Evolutionary conservation across 2,329 filamentous ascomycete genomes (phyloP), one percentile per base, ranked within the genome.

Genomic region (Trichoderma endophyticum): DNA sequence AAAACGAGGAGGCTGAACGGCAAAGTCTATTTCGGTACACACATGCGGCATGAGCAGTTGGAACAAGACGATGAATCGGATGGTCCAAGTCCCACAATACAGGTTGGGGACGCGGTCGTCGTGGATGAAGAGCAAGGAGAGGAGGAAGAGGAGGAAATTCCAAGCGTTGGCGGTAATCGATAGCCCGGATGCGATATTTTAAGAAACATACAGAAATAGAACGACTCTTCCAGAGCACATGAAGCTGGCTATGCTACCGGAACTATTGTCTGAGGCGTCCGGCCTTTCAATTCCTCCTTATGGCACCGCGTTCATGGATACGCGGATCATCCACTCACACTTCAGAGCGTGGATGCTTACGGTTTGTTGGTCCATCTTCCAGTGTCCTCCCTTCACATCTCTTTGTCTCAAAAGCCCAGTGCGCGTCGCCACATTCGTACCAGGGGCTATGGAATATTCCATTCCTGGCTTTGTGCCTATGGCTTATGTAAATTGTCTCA

Each of bases 11-110:
- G 93, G 71, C 90, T 93, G 74, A 90, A 93, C 66, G 93, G 94
- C 2, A 94, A 94, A 81, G 92, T 98, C 3, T 92, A 92, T 76
- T 99, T 99, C 83, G 96, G 96, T 5, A 90, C 92, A 72, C 95
- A 99, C 74, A 90, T 91, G 88, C 85, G 85, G 32, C 86, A 88
- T 74, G 78, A 82, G n/a, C 56, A 74, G 5, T 64, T 59, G 1
- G 14, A 12, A 3, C 36, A 72, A 12, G 48, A 36, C 8, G 51
- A 59, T 0, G 75, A 73, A 24, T 75, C 73, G 62, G 73, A 76
- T n/a, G 73, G 64, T 3, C 77, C 77, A 63, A 72, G 73, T 39
- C 80, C 81, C 26, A 86, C 83, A 1, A 85, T 90, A 68, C 77
- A 79, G 65, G 82, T 89, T 26, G 88, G 88, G 26, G 87, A 90